These are phyloP conservation scores for Hypomyces rosellus DNA, from an alignment of 2,329 filamentous ascomycete genomes.

Conservation along the genomic window DNA sequence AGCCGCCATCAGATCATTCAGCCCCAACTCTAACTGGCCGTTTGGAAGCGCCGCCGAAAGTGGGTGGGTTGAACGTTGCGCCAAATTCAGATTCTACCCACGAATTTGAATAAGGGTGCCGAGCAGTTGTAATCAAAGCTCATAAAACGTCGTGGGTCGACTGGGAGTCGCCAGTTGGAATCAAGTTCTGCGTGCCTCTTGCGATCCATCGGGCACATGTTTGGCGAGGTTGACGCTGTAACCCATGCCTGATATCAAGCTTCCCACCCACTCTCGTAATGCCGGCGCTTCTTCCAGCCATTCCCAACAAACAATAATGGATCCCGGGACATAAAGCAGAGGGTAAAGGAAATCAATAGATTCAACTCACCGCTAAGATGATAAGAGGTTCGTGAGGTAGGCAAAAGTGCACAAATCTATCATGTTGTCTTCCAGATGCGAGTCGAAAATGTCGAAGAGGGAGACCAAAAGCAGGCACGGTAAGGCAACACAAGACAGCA, in stretches of 20 bases:
- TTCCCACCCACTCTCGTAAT: background rate
- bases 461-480: conserved; percentile 8
- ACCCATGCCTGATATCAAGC: background rate
- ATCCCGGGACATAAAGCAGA: background rate
- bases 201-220: no score
- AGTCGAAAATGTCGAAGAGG: conserved; percentile 19
- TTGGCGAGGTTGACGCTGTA: background rate
- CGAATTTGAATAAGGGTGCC: background rate
- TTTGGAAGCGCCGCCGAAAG: background rate
- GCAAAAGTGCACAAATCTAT: conserved; percentile 32
- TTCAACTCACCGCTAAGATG: conserved; percentile 34
- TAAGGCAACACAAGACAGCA: conserved; percentile 15
- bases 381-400: conserved; percentile 26
- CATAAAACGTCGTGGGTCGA: background rate
- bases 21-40: no score
- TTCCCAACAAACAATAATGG: no score
- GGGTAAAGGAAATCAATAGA: background rate
- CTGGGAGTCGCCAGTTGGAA: no score
- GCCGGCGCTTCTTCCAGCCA: background rate
- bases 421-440: conserved; percentile 32
- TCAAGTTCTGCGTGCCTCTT: no score
- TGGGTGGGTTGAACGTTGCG: background rate
- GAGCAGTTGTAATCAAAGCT: background rate
- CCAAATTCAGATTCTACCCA: background rate
- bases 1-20: no score